A percentile compares a stretch with the other conserved stretches of the same genome.
These are phyloP conservation scores for Trametes elegans DNA, from an alignment of 768 basidiomycete species.

Conservation along the genomic window DNA sequence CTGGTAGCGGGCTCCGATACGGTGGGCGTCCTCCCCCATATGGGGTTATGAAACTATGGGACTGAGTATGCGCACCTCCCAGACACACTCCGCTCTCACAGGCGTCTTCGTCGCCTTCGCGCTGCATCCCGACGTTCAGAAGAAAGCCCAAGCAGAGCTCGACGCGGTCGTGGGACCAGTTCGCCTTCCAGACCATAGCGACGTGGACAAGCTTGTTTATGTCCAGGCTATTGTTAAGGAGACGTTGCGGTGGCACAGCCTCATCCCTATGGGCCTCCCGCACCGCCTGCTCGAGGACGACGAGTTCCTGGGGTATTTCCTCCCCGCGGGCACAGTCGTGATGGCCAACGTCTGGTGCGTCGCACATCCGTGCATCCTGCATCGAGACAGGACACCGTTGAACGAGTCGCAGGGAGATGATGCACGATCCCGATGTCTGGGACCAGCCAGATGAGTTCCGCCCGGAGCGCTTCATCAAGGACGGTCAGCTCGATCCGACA, in stretches of 20 bases:
- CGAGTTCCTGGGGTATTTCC: slow-evolving; percentile 22
- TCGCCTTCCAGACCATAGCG: slow-evolving; percentile 12
- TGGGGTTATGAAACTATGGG: too few relatives aligned
- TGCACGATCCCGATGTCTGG: slow-evolving; percentile 7
- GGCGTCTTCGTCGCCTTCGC: not conserved
- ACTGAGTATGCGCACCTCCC: not conserved
- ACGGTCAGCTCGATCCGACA: slow-evolving; percentile 3
- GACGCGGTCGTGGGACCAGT: slow-evolving; percentile 3
- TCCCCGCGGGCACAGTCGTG: slow-evolving; percentile 25
- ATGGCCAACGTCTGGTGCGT: slow-evolving; percentile 26
- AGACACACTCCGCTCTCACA: not conserved
- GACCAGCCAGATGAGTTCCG: slow-evolving; percentile 4
- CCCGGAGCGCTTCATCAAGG: slow-evolving; percentile 15
- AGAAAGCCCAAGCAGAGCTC: not conserved
- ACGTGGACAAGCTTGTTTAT: slow-evolving; percentile 8
- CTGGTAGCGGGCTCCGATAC: not conserved
- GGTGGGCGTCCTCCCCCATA: not conserved
- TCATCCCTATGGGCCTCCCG: slow-evolving; percentile 2
- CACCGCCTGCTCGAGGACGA: slow-evolving; percentile 32
- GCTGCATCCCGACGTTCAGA: slow-evolving; percentile 6
- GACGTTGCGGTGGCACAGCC: slow-evolving; percentile 15
- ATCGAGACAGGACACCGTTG: not conserved
- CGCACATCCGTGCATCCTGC: not conserved
- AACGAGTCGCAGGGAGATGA: not conserved
- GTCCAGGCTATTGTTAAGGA: slow-evolving; percentile 15